These are phyloP conservation scores for Musa itinerans DNA, from an alignment of 176 grass and related monocot species.

Conservation along the genomic window DNA sequence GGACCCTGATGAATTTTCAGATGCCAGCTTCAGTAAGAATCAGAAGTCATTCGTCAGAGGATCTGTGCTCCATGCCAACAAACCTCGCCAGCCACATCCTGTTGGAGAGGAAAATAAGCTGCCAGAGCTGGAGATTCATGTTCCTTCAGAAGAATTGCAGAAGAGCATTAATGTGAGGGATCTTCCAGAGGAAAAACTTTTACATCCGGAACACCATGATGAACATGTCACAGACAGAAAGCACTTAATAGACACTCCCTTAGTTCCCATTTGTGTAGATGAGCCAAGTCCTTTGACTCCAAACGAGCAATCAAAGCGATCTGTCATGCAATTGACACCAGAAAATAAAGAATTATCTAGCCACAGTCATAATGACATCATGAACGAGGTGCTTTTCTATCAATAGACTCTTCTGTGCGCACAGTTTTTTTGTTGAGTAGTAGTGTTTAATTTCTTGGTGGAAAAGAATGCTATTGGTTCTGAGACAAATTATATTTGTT, in stretches of 20 bases:
- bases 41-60: conserved; percentile 27
- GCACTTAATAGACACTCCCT: conserved; percentile 16
- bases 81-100: conserved; percentile 9
- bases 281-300: conserved; percentile 3
- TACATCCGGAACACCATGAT: conserved; percentile 27
- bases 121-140: conserved; percentile 67
- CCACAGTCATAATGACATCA: conserved; percentile 16
- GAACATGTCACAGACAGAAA: conserved; percentile 20
- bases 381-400: conserved; percentile 32
- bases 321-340: not conserved
- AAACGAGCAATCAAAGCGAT: conserved; percentile 28
- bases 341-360: conserved; percentile 7
- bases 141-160: conserved; percentile 55
- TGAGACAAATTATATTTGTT: too few relatives aligned
- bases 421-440: too few relatives aligned
- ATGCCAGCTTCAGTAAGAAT: conserved; percentile 24
- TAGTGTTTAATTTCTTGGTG: too few relatives aligned
- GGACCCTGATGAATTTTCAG: conserved; percentile 39
- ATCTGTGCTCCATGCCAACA: conserved; percentile 20
- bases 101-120: conserved; percentile 34
- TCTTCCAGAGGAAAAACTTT: conserved; percentile 24
- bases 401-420: too few relatives aligned
- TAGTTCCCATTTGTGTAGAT: conserved; percentile 23
- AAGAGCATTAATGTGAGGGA: conserved; percentile 11
- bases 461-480: too few relatives aligned